phyloP scores from a whole-genome alignment of 768 basidiomycete species.

The Mycena haematopus region DNA sequence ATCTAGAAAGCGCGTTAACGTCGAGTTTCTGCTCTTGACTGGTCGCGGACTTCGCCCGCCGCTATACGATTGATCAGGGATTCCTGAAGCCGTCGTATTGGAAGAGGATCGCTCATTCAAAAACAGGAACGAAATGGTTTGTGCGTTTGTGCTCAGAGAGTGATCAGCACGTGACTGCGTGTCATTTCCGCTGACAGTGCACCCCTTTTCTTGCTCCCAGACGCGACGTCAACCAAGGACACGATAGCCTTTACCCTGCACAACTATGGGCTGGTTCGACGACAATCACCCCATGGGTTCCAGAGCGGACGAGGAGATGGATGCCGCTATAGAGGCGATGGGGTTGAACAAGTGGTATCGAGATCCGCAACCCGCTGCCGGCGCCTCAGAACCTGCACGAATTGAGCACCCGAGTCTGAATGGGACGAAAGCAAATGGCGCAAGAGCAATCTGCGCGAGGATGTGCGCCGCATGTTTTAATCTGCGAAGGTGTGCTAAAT shows the following conservation, averaged over 20 bases:
- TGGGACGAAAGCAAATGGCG: slow-evolving; percentile 27
- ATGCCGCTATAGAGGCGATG: slow-evolving; percentile 20
- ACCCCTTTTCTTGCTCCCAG: not conserved
- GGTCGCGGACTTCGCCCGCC: slow-evolving; percentile 63
- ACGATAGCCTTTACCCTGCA: no score
- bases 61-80: slow-evolving; percentile 92
- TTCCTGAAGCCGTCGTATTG: slow-evolving; percentile 80
- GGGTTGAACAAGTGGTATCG: slow-evolving; percentile 23
- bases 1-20: slow-evolving; percentile 52
- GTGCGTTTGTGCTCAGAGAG: no score
- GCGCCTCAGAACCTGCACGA: slow-evolving; percentile 9
- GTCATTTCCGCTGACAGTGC: no score
- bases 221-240: no score
- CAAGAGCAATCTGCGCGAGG: slow-evolving; percentile 20
- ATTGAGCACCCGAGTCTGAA: slow-evolving; percentile 24
- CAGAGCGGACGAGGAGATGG: slow-evolving; percentile 20
- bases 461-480: slow-evolving; percentile 7
- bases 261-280: slow-evolving; percentile 25
- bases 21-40: not conserved
- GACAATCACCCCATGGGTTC: slow-evolving; percentile 28
- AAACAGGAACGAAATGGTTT: no score
- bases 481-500: not conserved
- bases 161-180: no score
- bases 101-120: slow-evolving; percentile 53
- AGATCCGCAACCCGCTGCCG: slow-evolving; percentile 24